Base-by-base conservation (phyloP, 495 filamentous ascomycete genomes). In the Rostrohypoxylon terebratum region DNA sequence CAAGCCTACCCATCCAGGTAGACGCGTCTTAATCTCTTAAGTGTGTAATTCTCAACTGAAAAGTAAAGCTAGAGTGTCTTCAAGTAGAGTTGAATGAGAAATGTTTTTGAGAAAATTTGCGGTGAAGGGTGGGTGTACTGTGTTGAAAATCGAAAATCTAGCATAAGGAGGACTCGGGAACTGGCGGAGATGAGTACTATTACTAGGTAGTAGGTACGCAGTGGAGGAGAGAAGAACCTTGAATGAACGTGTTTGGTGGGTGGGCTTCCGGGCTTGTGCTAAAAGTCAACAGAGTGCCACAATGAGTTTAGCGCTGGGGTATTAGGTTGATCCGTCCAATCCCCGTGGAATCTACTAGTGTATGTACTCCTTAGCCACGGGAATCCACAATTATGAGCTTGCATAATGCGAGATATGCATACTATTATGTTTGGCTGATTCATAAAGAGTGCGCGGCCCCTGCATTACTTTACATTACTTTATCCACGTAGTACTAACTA, bases 261-360 rank as follows among this genome's bases (percentile, higher is more conserved):
- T 20, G 51, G 31, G 11, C 11, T 11, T 23, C 21, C 23, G n/a
- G 38, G 65, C 66, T 50, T 38, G 40, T 28, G n/a, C n/a, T n/a
- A 10, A n/a, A 74, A 45, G 64, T 80, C 78, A 80, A 80, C 77
- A 79, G 77, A 79, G 68, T 76, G 34, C 77, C 54, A 25, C 3
- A 73, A 76, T 23, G 0, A 51, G 75, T 1, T 71, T 78, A 77
- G 77, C 11, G 45, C 58, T 8, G n/a, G 48, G 11, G 60, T 58
- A 36, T 57, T 50, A 66, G 11, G 28, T 66, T 21, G 68, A 57
- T 21, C 59, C 53, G 63, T 51, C 11, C 11, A n/a, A 16, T 45
- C 42, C 42, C n/a, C 20, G 5, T 9, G 18, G 40, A 44, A 14
- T n/a, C n/a, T n/a, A n/a, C n/a, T n/a, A n/a, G n/a, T n/a, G n/a